These are phyloP conservation scores for Mercurialis annua DNA, from an alignment of 345 rosid species.

Conservation along the genomic window DNA sequence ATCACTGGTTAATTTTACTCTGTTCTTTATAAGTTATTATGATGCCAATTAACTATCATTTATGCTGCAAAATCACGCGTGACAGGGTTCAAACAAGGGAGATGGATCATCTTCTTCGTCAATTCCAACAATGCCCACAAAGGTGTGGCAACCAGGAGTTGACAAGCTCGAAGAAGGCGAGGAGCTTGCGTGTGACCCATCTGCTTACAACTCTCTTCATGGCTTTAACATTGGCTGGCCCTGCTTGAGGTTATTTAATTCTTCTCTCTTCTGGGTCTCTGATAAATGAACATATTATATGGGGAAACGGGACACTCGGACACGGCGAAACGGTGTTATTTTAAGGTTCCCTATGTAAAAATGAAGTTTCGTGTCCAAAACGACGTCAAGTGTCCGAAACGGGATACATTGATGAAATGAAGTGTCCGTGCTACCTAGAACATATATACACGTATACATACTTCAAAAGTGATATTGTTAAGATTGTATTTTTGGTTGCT, in stretches of 20 bases:
- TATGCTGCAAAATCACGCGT: neutral
- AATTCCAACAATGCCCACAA: slow-evolving; percentile 52
- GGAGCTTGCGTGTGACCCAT: slow-evolving; percentile 91
- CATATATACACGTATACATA: too few relatives aligned
- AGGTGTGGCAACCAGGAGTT: slow-evolving; percentile 98
- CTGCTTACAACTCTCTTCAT: slow-evolving; percentile 85
- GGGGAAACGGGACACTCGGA: too few relatives aligned
- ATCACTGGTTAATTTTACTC: neutral
- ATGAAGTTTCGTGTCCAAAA: too few relatives aligned
- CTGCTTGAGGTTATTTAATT: slow-evolving; percentile 64
- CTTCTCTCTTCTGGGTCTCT: neutral
- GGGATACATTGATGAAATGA: neutral
- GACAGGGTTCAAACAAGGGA: slow-evolving; percentile 48
- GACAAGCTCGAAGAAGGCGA: slow-evolving; percentile 93
- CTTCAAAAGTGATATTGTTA: neutral
- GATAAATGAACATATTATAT: too few relatives aligned
- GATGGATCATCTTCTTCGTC: slow-evolving; percentile 61
- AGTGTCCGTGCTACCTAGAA: neutral
- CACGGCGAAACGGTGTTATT: too few relatives aligned
- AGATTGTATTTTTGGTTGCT: neutral
- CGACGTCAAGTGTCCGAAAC: too few relatives aligned
- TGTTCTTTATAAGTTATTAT: neutral
- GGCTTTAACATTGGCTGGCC: slow-evolving; percentile 96
- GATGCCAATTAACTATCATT: neutral
- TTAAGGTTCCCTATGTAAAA: too few relatives aligned